phyloP scores from a whole-genome alignment of 169 alveolate genomes.

The Plasmodium billcollinsi region DNA sequence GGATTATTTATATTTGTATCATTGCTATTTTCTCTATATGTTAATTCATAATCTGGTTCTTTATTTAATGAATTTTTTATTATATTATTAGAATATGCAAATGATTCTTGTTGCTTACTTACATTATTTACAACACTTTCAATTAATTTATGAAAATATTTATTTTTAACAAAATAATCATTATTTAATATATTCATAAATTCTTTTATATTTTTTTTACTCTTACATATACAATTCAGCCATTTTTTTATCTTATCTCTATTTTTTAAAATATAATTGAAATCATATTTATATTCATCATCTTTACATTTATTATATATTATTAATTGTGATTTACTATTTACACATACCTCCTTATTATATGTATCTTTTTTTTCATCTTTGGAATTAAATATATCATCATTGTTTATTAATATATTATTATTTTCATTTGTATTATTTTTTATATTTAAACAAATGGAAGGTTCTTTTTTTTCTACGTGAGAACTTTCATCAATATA shows the following conservation, averaged over 20 bases:
- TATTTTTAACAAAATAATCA: slow-evolving; percentile 32
- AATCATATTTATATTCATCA: slow-evolving; percentile 2
- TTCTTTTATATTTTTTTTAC: slow-evolving; percentile 40
- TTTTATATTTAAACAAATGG: too few relatives aligned
- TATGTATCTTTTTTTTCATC: too few relatives aligned
- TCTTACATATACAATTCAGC: slow-evolving; percentile 38
- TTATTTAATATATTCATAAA: slow-evolving; percentile 39
- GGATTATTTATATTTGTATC: slow-evolving; percentile 1
- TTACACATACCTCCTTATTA: not conserved
- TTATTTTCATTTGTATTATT: too few relatives aligned
- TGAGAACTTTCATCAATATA: too few relatives aligned
- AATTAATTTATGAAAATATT: slow-evolving; percentile 33
- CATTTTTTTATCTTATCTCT: slow-evolving; percentile 20
- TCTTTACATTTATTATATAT: not conserved
- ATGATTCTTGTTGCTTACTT: too few relatives aligned
- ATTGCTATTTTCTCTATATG: not conserved
- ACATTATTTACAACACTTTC: slow-evolving; percentile 7
- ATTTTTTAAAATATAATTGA: slow-evolving; percentile 11
- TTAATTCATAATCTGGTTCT: slow-evolving; percentile 3
- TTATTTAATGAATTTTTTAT: slow-evolving; percentile 30
- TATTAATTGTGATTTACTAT: not conserved
- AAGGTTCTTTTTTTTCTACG: too few relatives aligned
- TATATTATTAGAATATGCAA: slow-evolving; percentile 10
- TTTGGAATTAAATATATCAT: too few relatives aligned
- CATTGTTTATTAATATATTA: too few relatives aligned